Base-by-base conservation (phyloP, 2,329 filamentous ascomycete species). In the Sporothrix dimorphospora region DNA sequence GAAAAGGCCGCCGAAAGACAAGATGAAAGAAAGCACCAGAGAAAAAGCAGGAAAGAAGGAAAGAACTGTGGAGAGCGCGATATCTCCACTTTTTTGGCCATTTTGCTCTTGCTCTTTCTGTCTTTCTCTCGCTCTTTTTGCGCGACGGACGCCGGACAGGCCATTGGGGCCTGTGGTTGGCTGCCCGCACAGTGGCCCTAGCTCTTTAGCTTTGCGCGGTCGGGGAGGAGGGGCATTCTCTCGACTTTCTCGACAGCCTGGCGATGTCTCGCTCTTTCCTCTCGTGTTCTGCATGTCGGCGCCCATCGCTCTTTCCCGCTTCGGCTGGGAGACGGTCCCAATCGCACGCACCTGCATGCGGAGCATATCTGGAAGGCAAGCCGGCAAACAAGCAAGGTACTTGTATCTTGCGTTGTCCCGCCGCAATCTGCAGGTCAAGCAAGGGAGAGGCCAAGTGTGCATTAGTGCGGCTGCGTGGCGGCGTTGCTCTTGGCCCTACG, bases 131-230 rank as follows among this genome's bases (percentile, higher is more conserved):
- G 21, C 21, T 53, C 51, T 12, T 34, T 66, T 49, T 47, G 42
- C 63, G 34, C 34, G 57, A 61, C 30, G 19, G 57, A 61, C 30
- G 19, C 30, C 12, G 14, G 24, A 14, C 1, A 69, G 45, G 71
- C 69, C 30, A 73, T 73, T 72, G 70, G 42, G 55, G 16, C 19
- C 55, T 73, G 55, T 73, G 73, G 70, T 74, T 74, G 73, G 73
- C 45, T 69, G 65, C 6, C 59, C 49, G 21, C 68, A 51, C 51
- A 30, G 53, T 30, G n/a, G 71, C 59, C 70, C 63, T 73, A 72
- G 71, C 65, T 72, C 21, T 63, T 57, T 73, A 72, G 72, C 70
- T 72, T 51, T 63, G 66, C 66, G 51, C 53, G n/a, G 70, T 42
- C 53, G 24, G 24, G 16, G 38, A 66, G 59, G 70, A 67, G 59